phyloP scores from a whole-genome alignment of 805 yeast genomes.

The Saccharomycopsis javanensis region DNA sequence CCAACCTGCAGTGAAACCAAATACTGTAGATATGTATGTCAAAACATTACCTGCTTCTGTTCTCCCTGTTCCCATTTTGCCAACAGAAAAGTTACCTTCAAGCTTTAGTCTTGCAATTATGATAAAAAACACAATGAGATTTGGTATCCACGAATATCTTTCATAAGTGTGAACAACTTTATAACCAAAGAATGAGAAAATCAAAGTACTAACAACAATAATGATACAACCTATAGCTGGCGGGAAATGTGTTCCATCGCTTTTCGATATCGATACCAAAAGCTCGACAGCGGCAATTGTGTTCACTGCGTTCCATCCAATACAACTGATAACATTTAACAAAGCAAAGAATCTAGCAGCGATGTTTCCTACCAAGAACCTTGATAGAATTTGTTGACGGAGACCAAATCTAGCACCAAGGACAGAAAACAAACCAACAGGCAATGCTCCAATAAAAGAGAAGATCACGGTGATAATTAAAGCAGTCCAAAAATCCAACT shows the following conservation, averaged over 20 bases:
- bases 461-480: constrained; percentile 62
- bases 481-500: constrained; percentile 64
- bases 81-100: constrained; percentile 48
- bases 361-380: constrained; percentile 66
- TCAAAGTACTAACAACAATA: constrained; percentile 53
- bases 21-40: constrained; percentile 76
- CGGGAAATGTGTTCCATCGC: constrained; percentile 36
- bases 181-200: constrained; percentile 79
- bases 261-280: constrained; percentile 37
- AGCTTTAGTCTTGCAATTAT: constrained; percentile 68
- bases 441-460: constrained; percentile 57
- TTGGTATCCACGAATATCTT: constrained; percentile 85
- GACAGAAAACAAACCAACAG: constrained; percentile 75
- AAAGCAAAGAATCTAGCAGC: constrained; percentile 70
- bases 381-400: constrained; percentile 77
- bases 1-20: constrained; percentile 93
- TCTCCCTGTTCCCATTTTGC: constrained; percentile 45
- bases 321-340: constrained; percentile 73
- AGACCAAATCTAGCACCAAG: constrained; percentile 81
- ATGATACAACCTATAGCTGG: constrained; percentile 87
- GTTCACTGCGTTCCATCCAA: constrained; percentile 94
- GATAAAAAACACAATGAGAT: constrained; percentile 59
- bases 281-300: constrained; percentile 84
- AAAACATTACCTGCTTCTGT: constrained; percentile 68
- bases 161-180: constrained; percentile 72